These are phyloP conservation scores for Plasmodium knowlesi DNA, from an alignment of 169 alveolate species.

Conservation along the genomic window DNA sequence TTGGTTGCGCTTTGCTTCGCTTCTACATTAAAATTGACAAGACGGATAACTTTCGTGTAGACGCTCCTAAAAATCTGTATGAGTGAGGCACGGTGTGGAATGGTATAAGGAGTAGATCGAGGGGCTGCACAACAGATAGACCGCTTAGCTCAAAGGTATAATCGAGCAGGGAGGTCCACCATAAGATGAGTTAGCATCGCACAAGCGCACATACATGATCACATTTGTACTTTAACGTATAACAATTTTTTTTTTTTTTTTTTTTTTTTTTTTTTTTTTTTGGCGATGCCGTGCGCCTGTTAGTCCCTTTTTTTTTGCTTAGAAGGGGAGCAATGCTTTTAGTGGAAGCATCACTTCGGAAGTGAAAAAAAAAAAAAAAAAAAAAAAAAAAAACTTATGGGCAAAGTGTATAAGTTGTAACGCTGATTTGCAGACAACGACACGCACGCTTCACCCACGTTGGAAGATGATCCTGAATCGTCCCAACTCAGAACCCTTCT, in stretches of 20 bases:
- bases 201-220: not conserved
- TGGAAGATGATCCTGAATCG: not conserved
- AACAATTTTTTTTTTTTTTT: too few relatives aligned
- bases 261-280: too few relatives aligned
- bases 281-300: not conserved
- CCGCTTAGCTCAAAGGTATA: not conserved
- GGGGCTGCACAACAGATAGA: not conserved
- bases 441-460: not conserved
- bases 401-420: not conserved
- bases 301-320: not conserved
- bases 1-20: not conserved
- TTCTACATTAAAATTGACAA: not conserved
- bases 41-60: not conserved
- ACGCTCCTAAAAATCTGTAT: not conserved
- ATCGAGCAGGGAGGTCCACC: not conserved
- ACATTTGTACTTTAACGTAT: not conserved
- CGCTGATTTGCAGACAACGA: not conserved
- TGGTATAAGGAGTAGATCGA: not conserved
- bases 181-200: not conserved
- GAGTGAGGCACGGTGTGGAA: not conserved
- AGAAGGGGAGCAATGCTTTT: not conserved
- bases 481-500: not conserved
- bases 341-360: not conserved
- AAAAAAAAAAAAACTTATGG: too few relatives aligned
- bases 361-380: not conserved